Evolutionary conservation across 106 monocot genomes (phyloP).

Genomic region (Platanthera guangdongensis): DNA sequence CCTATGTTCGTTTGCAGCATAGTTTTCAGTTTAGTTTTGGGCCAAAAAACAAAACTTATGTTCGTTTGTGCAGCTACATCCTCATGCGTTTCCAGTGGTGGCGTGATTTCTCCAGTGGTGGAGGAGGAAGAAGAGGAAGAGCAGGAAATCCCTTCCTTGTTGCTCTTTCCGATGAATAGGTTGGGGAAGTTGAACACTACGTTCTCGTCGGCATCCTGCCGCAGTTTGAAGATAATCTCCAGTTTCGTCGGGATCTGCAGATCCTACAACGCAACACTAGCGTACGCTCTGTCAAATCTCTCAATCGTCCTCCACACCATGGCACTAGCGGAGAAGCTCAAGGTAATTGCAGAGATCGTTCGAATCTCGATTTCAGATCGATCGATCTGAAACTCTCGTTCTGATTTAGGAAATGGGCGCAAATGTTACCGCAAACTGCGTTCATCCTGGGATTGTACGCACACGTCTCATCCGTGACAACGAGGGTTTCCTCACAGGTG

Average conservation of each 20-base stretch:
- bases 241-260: conserved; percentile 23
- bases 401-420: conserved; percentile 47
- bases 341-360: conserved; percentile 26
- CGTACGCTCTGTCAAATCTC: conserved; percentile 89
- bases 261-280: conserved; percentile 62
- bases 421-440: conserved; percentile 80
- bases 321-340: conserved; percentile 51
- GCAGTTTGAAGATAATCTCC: not conserved
- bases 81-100: not conserved
- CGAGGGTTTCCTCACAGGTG: conserved; percentile 68
- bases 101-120: no score
- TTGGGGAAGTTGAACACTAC: conserved; percentile 82
- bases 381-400: not conserved
- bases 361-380: not conserved
- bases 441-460: conserved; percentile 77
- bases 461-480: conserved; percentile 81
- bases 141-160: not conserved
- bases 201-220: no score
- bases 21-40: no score
- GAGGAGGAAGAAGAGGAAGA: no score
- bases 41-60: no score
- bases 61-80: not conserved
- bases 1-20: no score
- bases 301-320: conserved; percentile 82
- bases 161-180: conserved; percentile 39